Evolutionary conservation across 208 protist genomes (phyloP), one percentile per base, ranked within the genome.

Genomic region (Porcisia deanei): DNA sequence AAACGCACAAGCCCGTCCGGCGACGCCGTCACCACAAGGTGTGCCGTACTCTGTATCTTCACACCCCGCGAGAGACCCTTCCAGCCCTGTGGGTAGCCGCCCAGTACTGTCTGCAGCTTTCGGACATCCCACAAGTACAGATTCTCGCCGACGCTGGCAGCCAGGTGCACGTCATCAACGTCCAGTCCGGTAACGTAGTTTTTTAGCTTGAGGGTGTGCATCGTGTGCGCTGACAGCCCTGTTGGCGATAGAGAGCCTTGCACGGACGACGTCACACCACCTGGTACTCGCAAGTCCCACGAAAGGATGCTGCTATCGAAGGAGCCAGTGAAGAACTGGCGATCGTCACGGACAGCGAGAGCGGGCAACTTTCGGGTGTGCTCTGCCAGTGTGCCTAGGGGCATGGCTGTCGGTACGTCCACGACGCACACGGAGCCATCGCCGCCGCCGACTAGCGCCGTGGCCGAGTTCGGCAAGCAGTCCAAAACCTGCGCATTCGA

Each of bases 71-170:
- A 91, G 37, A 96, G 83, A 1, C 90, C 92, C 70, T 88, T 82
- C 92, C 92, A 96, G 20, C 82, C 92, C 52, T 96, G 88, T 66
- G 87, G 87, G 71, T 89, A 93, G 14, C 88, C 92, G 18, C 90
- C 92, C 6, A 96, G 80, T 52, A 94, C 90, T 22, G 82, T 86
- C 70, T 84, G 82, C 45, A 95, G 80, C 67, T 93, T 93, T 0
- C 92, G 87, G 41, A 94, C 81, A 75, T 96, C 92, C 89, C 90
- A 94, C 73, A 94, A 59, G 77, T 94, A 94, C 74, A 96, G 75
- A 54, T 93, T 94, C 75, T 94, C 88, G 45, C 92, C 92, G 1
- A 94, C 92, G 72, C 85, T 88, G 22, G 89, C 90, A 0, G 88
- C 89, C 43, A 96, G 82, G 76, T 96, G 85, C 8, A 91, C 61